These are phyloP conservation scores for Trichocomaceae sp. DNA, from an alignment of 2,329 filamentous ascomycete species.

Conservation along the genomic window DNA sequence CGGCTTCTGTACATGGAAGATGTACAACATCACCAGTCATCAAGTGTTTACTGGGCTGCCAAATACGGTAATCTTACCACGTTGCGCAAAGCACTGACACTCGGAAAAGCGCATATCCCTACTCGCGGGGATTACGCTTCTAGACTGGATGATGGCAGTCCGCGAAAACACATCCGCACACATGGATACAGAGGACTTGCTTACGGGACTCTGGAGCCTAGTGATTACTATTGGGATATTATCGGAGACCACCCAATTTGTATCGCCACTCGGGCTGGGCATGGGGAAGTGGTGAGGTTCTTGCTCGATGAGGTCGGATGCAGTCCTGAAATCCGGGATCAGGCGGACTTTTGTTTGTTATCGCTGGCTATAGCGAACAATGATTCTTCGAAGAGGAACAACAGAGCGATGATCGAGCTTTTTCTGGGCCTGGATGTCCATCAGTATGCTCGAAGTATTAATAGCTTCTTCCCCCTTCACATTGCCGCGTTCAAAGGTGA, in stretches of 20 bases:
- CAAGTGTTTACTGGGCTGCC: background rate
- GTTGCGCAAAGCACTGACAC: background rate
- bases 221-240: background rate
- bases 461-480: background rate
- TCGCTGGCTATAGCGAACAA: background rate
- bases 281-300: background rate
- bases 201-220: background rate
- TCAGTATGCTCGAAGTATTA: background rate
- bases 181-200: background rate
- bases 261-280: background rate
- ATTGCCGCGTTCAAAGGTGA: slow-evolving; percentile 3
- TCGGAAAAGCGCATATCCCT: background rate
- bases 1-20: background rate
- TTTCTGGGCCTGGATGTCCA: background rate
- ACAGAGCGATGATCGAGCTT: background rate
- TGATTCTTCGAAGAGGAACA: background rate
- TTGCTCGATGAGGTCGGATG: background rate
- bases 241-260: background rate
- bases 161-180: background rate
- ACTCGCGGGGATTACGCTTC: slow-evolving; percentile 1
- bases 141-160: background rate
- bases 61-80: background rate
- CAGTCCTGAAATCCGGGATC: slow-evolving; percentile 1
- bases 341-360: background rate
- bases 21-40: background rate